Conservation (phyloP, 176 grass and related monocot genomes). For the Chrysopogon serrulatus region DNA sequence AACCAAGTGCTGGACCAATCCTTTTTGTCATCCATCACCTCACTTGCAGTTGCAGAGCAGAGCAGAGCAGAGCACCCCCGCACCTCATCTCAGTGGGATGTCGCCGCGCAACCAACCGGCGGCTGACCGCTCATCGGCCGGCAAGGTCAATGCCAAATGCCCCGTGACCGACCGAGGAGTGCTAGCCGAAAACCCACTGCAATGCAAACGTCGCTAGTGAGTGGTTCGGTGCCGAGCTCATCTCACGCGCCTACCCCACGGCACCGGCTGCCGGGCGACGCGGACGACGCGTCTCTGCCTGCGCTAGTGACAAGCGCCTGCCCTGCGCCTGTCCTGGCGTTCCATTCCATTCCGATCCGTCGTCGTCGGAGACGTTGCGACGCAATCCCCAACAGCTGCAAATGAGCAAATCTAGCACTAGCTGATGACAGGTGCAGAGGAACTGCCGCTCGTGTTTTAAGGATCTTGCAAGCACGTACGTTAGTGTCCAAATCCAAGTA, state of each 20-base stretch:
- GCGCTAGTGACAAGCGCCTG: slow-evolving; percentile 9
- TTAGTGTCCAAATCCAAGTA: neutral
- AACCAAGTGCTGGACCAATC: neutral
- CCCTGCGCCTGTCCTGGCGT: neutral
- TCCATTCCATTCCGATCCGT: neutral
- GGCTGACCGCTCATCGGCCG: slow-evolving; percentile 25
- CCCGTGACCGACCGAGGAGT: neutral
- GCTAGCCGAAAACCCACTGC: neutral
- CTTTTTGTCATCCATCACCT: neutral
- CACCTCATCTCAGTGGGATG: neutral
- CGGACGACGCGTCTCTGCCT: neutral
- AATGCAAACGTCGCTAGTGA: neutral
- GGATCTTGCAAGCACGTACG: neutral
- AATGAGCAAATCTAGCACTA: neutral
- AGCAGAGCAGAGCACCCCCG: no score
- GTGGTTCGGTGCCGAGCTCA: slow-evolving; percentile 20
- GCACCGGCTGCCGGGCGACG: neutral
- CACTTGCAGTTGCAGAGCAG: neutral
- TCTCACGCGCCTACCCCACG: slow-evolving; percentile 14
- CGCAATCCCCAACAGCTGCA: neutral
- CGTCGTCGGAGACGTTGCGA: neutral
- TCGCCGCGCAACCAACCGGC: neutral
- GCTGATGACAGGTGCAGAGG: neutral
- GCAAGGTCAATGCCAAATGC: neutral
- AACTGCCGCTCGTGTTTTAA: neutral